A percentile compares a stretch with the other conserved stretches of the same genome.
phyloP scores from a whole-genome alignment of 2,329 filamentous ascomycete genomes.

The Apiospora marii region DNA sequence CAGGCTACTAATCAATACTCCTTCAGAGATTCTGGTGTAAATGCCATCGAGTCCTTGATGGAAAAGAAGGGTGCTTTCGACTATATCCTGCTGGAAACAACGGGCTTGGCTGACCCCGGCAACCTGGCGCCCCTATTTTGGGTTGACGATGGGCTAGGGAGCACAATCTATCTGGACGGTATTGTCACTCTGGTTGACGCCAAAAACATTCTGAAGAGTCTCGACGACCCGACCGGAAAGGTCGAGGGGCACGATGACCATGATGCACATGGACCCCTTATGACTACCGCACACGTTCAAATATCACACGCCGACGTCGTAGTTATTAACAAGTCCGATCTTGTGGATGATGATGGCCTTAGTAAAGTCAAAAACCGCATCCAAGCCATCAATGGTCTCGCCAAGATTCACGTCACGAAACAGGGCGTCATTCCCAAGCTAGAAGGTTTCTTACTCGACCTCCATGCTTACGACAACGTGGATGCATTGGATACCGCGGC shows the following conservation, averaged over 20 bases:
- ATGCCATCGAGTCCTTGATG: slow-evolving; percentile 95
- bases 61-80: slow-evolving; percentile 92
- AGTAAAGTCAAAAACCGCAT: slow-evolving; percentile 75
- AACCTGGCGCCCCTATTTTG: slow-evolving; percentile 97
- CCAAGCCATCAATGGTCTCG: slow-evolving; percentile 86
- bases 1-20: not conserved
- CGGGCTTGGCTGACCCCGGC: slow-evolving; percentile 91
- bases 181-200: slow-evolving; percentile 97
- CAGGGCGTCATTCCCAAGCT: slow-evolving; percentile 82
- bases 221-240: slow-evolving; percentile 74
- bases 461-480: slow-evolving; percentile 92
- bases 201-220: slow-evolving; percentile 83
- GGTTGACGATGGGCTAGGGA: slow-evolving; percentile 95
- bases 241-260: slow-evolving; percentile 60
- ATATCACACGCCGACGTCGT: slow-evolving; percentile 97
- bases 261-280: slow-evolving; percentile 65
- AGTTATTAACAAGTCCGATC: slow-evolving; percentile 91
- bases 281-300: slow-evolving; percentile 94
- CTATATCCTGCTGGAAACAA: slow-evolving; percentile 97
- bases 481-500: slow-evolving; percentile 72
- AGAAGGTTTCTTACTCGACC: slow-evolving; percentile 85
- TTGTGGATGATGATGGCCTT: slow-evolving; percentile 77
- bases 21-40: slow-evolving; percentile 84
- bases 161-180: slow-evolving; percentile 94
- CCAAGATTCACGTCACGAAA: slow-evolving; percentile 82